phyloP scores from a whole-genome alignment of 352 stramenopile genomes.

The Stephanocyclus meneghinianus region DNA sequence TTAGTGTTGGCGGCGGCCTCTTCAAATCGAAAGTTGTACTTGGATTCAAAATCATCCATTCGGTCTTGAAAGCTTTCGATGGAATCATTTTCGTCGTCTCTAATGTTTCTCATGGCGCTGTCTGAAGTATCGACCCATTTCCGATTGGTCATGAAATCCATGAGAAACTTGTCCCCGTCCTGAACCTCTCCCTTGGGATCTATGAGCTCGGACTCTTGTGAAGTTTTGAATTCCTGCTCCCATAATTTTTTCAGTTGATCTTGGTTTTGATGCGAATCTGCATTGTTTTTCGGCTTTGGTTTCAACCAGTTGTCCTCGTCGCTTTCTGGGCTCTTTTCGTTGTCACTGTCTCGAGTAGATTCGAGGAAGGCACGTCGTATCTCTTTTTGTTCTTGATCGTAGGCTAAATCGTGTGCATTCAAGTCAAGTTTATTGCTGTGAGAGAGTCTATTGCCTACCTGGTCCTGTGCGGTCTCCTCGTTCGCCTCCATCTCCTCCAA shows the following conservation, averaged over 20 bases:
- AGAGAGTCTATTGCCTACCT: conserved; percentile 65
- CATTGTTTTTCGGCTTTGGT: conserved; percentile 47
- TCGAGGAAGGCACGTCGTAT: conserved; percentile 80
- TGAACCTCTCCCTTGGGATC: conserved; percentile 82
- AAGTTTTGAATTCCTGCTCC: conserved; percentile 28
- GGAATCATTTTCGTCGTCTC: conserved; percentile 85
- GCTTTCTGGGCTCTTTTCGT: conserved; percentile 55
- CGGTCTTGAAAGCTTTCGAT: conserved; percentile 86
- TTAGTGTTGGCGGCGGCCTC: conserved; percentile 79
- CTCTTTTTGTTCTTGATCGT: conserved; percentile 84
- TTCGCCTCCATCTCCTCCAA: conserved; percentile 85
- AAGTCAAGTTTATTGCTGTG: conserved; percentile 63
- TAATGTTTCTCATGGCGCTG: conserved; percentile 61
- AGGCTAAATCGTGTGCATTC: conserved; percentile 68
- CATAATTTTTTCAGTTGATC: conserved; percentile 49
- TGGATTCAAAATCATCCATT: conserved; percentile 95
- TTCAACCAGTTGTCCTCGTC: conserved; percentile 58
- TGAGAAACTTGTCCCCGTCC: conserved; percentile 80
- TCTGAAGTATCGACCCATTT: conserved; percentile 68
- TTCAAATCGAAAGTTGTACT: conserved; percentile 99
- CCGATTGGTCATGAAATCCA: conserved; percentile 82
- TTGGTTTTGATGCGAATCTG: conserved; percentile 15
- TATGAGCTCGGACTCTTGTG: conserved; percentile 28
- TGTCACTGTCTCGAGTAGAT: conserved; percentile 48
- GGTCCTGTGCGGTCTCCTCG: conserved; percentile 81